Conservation (phyloP, 2,329 filamentous ascomycete species). For the Colletotrichum lentis region DNA sequence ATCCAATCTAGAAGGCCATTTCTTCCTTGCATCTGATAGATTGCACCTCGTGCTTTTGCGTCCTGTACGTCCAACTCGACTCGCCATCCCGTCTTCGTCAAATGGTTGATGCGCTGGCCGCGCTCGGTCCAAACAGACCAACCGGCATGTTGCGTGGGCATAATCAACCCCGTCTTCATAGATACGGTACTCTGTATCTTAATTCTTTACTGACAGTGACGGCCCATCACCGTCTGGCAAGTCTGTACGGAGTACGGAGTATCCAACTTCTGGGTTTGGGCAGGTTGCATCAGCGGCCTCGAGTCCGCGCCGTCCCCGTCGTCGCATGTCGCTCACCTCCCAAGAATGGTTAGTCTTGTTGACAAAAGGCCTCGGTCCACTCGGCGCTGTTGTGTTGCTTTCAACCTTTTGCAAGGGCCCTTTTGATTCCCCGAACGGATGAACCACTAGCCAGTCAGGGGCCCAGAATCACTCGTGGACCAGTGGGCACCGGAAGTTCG, state of each 20-base stretch:
- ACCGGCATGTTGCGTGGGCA: too few species aligned
- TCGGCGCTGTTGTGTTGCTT: conserved; percentile 36
- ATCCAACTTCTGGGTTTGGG: neutral
- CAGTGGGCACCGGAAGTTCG: conserved; percentile 24
- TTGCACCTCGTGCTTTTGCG: neutral
- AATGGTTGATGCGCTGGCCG: neutral
- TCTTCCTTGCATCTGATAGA: neutral
- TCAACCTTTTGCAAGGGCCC: neutral
- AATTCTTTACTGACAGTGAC: too few species aligned
- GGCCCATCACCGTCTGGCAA: neutral
- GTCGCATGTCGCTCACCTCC: conserved; percentile 43
- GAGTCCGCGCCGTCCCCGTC: conserved; percentile 33
- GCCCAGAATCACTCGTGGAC: conserved; percentile 15
- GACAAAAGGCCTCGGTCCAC: conserved; percentile 40
- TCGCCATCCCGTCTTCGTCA: neutral
- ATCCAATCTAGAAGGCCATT: neutral
- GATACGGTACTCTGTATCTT: neutral
- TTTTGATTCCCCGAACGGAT: conserved; percentile 18
- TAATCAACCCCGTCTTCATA: too few species aligned
- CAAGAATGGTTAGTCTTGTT: conserved; percentile 42
- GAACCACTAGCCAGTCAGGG: conserved; percentile 19
- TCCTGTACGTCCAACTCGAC: too few species aligned
- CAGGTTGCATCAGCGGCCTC: neutral
- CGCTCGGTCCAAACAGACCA: too few species aligned
- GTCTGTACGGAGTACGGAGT: too few species aligned